A percentile compares a stretch with the other conserved stretches of the same genome.
Evolutionary conservation across 768 basidiomycete species (phyloP).

Genomic region (Pulveroboletus sp.): DNA sequence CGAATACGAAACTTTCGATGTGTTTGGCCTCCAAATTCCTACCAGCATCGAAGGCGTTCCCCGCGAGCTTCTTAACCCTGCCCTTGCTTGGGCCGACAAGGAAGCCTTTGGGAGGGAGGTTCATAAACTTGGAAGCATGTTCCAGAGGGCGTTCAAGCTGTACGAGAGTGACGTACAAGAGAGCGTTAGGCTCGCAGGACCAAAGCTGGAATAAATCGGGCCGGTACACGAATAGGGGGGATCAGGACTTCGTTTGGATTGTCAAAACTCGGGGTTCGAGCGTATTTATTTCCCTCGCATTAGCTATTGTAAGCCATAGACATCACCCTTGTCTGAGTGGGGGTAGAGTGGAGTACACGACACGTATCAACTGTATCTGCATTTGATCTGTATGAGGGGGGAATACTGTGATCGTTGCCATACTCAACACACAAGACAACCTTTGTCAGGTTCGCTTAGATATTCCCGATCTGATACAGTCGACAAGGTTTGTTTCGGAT

Average conservation of each 20-base stretch:
- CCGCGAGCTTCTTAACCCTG: constrained; percentile 84
- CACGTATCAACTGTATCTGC: constrained; percentile 1
- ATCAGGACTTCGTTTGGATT: not conserved
- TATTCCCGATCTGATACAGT: constrained; percentile 6
- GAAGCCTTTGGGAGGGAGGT: constrained; percentile 88
- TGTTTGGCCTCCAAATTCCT: constrained; percentile 84
- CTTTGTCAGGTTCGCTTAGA: not conserved
- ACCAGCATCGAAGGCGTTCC: constrained; percentile 83
- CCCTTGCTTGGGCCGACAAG: constrained; percentile 82
- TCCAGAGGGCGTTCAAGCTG: constrained; percentile 87
- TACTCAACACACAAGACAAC: constrained; percentile 23
- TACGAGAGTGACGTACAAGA: constrained; percentile 84
- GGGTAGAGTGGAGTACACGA: constrained; percentile 1
- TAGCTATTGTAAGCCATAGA: constrained; percentile 9
- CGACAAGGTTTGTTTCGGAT: not conserved
- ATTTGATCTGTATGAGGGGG: not conserved
- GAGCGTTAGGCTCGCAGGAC: constrained; percentile 81
- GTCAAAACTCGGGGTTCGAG: not conserved
- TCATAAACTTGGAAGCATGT: constrained; percentile 88
- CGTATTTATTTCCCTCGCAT: not conserved
- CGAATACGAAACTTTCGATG: constrained; percentile 79
- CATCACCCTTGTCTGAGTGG: not conserved
- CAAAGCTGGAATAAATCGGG: constrained; percentile 34
- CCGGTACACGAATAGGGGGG: not conserved
- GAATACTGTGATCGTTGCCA: not conserved